phyloP scores from a whole-genome alignment of 257 asterid genomes.

The Lycium barbarum region DNA sequence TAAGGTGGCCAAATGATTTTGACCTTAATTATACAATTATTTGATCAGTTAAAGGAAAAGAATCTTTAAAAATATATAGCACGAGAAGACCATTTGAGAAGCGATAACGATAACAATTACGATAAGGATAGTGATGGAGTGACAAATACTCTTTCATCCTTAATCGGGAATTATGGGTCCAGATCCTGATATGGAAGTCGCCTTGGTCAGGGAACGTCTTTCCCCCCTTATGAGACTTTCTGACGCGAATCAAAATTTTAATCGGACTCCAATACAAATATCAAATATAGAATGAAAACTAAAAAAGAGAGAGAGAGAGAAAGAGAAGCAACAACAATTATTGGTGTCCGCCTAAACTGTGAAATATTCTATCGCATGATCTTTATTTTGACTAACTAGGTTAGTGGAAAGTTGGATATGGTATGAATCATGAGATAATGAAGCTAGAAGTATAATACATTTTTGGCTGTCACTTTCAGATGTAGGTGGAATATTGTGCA shows the following conservation, averaged over 20 bases:
- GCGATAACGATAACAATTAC: not conserved
- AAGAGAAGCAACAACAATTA: constrained; percentile 11
- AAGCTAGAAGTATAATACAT: not conserved
- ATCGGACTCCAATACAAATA: not conserved
- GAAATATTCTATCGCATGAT: constrained; percentile 24
- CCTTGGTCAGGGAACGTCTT: not conserved
- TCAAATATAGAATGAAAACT: accelerated
- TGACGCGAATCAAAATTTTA: accelerated
- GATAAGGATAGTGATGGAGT: no score
- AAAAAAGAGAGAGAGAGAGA: no score
- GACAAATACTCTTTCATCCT: no score
- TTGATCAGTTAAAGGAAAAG: not conserved
- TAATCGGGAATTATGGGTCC: no score
- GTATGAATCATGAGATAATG: constrained; percentile 23
- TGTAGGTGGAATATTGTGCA: constrained; percentile 37
- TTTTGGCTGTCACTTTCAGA: constrained; percentile 45
- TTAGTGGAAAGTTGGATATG: constrained; percentile 31
- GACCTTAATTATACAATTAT: not conserved
- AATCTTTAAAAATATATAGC: not conserved
- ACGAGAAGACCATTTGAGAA: not conserved
- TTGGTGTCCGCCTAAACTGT: constrained; percentile 28
- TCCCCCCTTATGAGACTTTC: no score
- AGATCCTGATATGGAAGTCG: no score
- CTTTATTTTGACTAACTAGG: constrained; percentile 12
- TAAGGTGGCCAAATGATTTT: not conserved